Percentiles rank a stretch among this genome's conserved stretches.
Evolutionary conservation across 202 grass and related monocot species (phyloP).

Genomic region (Saccharum hybrid): DNA sequence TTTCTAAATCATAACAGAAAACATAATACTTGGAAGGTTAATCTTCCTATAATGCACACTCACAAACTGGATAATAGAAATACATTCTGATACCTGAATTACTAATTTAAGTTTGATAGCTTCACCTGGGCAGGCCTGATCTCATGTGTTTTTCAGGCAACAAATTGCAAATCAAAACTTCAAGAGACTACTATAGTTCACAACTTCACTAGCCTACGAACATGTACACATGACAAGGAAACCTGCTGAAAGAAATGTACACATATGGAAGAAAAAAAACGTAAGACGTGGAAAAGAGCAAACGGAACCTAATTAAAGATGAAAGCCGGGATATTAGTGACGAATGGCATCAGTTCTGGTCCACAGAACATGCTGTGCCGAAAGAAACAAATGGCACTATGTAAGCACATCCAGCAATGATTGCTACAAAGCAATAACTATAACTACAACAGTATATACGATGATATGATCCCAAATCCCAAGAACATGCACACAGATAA

Average conservation of each 20-base stretch:
- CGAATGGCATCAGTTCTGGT: not conserved
- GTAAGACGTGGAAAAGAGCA: not conserved
- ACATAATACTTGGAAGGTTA: not conserved
- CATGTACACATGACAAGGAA: not conserved
- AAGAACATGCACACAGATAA: slow-evolving; percentile 25
- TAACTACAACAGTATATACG: not conserved
- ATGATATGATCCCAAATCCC: slow-evolving; percentile 12
- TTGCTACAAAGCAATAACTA: not conserved
- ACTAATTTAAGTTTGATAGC: not conserved
- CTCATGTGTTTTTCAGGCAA: slow-evolving; percentile 9
- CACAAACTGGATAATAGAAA: not conserved
- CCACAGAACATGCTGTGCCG: not conserved
- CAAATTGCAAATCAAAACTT: not conserved
- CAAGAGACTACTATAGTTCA: not conserved
- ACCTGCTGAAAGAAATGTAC: not conserved
- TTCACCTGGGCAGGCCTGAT: not conserved
- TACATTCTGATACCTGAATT: not conserved
- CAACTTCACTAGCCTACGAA: not conserved
- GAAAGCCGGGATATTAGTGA: not conserved
- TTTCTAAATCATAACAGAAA: not conserved
- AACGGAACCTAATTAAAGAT: not conserved
- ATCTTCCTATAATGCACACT: not conserved
- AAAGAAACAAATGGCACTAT: not conserved
- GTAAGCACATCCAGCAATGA: not conserved
- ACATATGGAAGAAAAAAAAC: not conserved